Evolutionary conservation across 164 flowering plant species (phyloP).

Genomic region (Tetrastigma voinierianum): DNA sequence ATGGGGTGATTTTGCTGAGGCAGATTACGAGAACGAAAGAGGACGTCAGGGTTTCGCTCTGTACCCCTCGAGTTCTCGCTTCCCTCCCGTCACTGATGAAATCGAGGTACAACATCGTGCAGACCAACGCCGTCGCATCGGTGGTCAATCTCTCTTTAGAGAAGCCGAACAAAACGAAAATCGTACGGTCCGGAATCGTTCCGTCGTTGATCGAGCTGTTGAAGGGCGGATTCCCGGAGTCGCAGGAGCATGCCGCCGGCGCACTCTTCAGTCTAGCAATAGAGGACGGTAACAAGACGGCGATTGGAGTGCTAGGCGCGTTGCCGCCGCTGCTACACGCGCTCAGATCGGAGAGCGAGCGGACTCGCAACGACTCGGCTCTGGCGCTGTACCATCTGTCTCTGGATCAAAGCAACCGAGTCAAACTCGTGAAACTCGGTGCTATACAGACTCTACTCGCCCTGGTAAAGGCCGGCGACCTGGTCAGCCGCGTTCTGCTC

Average conservation of each 20-base stretch:
- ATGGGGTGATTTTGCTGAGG: conserved; percentile 50
- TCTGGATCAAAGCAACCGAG: conserved; percentile 65
- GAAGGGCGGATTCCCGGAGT: conserved; percentile 56
- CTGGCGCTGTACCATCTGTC: conserved; percentile 81
- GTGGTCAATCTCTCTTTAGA: conserved; percentile 83
- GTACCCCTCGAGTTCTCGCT: conserved; percentile 50
- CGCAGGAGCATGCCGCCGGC: conserved; percentile 95
- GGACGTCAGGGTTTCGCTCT: conserved; percentile 50
- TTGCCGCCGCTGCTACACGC: conserved; percentile 72
- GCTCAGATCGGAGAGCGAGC: conserved; percentile 60
- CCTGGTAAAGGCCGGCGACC: conserved; percentile 33
- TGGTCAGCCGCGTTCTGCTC: conserved; percentile 50
- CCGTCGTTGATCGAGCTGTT: conserved; percentile 68
- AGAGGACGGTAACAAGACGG: conserved; percentile 85
- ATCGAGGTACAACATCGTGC: conserved; percentile 50
- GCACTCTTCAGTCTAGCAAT: conserved; percentile 84
- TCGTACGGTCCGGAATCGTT: conserved; percentile 80
- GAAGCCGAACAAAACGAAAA: conserved; percentile 70
- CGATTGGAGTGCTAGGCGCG: conserved; percentile 92
- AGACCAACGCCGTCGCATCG: conserved; percentile 76
- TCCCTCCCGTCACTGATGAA: conserved; percentile 44
- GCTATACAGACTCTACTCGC: conserved; percentile 52
- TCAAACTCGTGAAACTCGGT: conserved; percentile 69
- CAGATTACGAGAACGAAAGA: conserved; percentile 53
- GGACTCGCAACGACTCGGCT: conserved; percentile 83